A percentile compares a stretch with the other conserved stretches of the same genome.
These are phyloP conservation scores for Globisporangium iwayamae DNA, from an alignment of 352 stramenopile species.

Conservation along the genomic window DNA sequence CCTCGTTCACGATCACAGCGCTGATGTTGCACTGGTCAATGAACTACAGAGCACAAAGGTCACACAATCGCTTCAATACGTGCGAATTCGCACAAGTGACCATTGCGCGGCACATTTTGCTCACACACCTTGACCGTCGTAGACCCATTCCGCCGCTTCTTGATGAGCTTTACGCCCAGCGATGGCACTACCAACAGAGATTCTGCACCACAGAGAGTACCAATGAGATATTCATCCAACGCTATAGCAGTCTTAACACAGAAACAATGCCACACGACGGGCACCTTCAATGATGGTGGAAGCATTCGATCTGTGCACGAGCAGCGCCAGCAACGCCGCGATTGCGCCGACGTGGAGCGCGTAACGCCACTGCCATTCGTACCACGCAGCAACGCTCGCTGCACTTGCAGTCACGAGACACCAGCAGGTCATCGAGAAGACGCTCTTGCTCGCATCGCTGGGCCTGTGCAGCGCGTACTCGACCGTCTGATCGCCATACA, in stretches of 20 bases:
- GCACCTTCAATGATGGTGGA: constrained; percentile 14
- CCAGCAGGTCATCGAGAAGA: neutral
- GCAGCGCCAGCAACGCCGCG: constrained; percentile 3
- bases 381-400: constrained; percentile 14
- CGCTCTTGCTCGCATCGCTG: neutral
- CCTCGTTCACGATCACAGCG: constrained; percentile 79
- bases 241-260: neutral
- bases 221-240: neutral
- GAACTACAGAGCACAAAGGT: constrained; percentile 23
- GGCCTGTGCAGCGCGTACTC: constrained; percentile 45
- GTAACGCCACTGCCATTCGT: constrained; percentile 14
- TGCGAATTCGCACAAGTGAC: neutral
- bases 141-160: constrained; percentile 47
- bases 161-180: constrained; percentile 69
- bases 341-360: neutral
- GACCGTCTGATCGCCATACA: constrained; percentile 43
- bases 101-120: neutral
- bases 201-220: constrained; percentile 29
- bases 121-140: constrained; percentile 24
- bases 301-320: constrained; percentile 1
- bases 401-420: neutral
- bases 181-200: constrained; percentile 70
- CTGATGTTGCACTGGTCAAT: constrained; percentile 44
- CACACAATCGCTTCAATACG: neutral
- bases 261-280: neutral